These are phyloP conservation scores for Colletotrichum simmondsii DNA, from an alignment of 2,329 filamentous ascomycete species.

Conservation along the genomic window DNA sequence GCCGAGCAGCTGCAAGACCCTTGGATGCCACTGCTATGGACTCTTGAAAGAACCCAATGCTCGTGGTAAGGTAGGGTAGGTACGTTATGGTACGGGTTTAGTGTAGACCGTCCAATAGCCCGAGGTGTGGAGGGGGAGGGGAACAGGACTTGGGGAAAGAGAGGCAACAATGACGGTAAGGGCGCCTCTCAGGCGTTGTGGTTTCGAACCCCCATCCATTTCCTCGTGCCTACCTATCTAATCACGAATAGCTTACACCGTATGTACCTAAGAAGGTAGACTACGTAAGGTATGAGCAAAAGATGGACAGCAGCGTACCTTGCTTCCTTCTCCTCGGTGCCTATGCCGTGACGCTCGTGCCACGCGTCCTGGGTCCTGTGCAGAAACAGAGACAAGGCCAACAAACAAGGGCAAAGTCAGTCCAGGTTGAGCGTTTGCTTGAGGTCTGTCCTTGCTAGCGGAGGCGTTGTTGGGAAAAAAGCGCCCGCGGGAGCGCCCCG, in stretches of 20 bases:
- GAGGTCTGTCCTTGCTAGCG: not conserved
- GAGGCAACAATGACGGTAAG: not conserved
- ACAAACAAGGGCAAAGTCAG: not conserved
- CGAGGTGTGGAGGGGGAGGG: slow-evolving; percentile 1
- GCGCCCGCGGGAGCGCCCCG: too few relatives aligned
- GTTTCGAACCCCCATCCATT: not conserved
- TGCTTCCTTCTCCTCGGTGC: not conserved
- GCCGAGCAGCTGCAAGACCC: slow-evolving; percentile 14
- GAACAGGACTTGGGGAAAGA: not conserved
- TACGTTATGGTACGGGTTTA: too few relatives aligned
- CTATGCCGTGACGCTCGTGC: slow-evolving; percentile 14
- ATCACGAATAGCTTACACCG: too few relatives aligned
- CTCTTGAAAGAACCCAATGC: not conserved
- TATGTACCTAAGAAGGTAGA: too few relatives aligned
- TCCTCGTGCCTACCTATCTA: not conserved
- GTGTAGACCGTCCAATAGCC: not conserved
- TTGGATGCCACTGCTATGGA: not conserved
- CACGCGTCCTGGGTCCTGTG: slow-evolving; percentile 18
- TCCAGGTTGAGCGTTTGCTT: not conserved
- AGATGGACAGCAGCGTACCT: not conserved
- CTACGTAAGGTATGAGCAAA: too few relatives aligned
- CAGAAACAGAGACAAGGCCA: not conserved
- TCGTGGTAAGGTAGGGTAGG: not conserved
- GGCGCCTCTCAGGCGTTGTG: not conserved
- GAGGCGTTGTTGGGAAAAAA: not conserved